Evolutionary conservation across 768 basidiomycete species (phyloP).

Genomic region (Termitomyces sp.): DNA sequence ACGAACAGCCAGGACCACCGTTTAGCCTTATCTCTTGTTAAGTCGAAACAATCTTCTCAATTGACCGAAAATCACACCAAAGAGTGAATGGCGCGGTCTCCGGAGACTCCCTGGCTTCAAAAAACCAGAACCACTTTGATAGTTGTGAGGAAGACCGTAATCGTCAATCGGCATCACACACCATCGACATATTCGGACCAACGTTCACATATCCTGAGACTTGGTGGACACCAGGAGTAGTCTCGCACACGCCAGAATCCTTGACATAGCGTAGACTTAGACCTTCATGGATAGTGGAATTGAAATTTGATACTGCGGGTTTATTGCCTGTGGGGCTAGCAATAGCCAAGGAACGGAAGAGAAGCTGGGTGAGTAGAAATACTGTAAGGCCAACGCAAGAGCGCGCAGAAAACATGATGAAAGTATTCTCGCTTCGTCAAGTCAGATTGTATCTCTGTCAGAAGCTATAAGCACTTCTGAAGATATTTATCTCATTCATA

Average conservation of each 20-base stretch:
- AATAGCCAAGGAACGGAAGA: no score
- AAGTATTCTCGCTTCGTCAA: no score
- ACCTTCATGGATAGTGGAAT: constrained; percentile 16
- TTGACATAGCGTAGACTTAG: constrained; percentile 42
- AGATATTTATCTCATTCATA: neutral
- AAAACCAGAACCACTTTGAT: constrained; percentile 75
- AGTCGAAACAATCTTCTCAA: constrained; percentile 26
- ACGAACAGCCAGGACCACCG: constrained; percentile 58
- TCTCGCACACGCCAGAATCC: constrained; percentile 62
- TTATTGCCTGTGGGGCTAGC: constrained; percentile 8
- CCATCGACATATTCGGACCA: constrained; percentile 51
- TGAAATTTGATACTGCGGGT: constrained; percentile 26
- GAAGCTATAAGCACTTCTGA: neutral
- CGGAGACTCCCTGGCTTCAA: constrained; percentile 53
- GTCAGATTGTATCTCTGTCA: neutral
- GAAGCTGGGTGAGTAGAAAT: neutral
- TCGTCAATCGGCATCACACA: constrained; percentile 58
- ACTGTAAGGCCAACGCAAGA: neutral
- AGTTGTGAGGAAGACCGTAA: constrained; percentile 50
- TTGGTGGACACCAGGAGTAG: constrained; percentile 53
- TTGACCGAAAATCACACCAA: constrained; percentile 56
- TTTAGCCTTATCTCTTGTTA: constrained; percentile 33
- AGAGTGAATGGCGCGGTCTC: constrained; percentile 62
- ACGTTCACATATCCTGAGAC: constrained; percentile 60
- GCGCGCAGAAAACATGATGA: neutral